Percentiles rank a stretch among this genome's conserved stretches.
These are phyloP conservation scores for Miamiensis avidus DNA, from an alignment of 169 alveolate species.

Conservation along the genomic window DNA sequence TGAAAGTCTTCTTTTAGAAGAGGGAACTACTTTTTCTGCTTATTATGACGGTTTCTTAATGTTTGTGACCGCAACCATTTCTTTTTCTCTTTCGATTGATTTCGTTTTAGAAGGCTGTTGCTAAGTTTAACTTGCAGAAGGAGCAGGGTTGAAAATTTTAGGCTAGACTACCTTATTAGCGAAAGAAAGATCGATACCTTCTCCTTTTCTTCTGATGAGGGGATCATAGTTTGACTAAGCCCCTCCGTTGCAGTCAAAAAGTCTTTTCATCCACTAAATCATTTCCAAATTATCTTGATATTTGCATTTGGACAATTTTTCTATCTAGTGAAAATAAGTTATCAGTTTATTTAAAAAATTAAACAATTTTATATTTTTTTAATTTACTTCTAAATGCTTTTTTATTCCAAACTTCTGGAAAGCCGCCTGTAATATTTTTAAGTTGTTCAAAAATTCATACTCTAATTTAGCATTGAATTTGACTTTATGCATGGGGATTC, in stretches of 20 bases:
- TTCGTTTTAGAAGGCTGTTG: not conserved
- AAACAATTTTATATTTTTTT: no score
- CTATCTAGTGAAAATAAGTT: not conserved
- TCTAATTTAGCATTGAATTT: not conserved
- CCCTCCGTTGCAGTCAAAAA: slow-evolving; percentile 9
- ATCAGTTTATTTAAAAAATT: not conserved
- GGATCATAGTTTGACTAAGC: slow-evolving; percentile 16
- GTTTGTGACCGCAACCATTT: not conserved
- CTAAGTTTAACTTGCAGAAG: no score
- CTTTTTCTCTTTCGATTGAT: not conserved
- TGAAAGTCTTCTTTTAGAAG: not conserved
- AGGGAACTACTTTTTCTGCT: not conserved
- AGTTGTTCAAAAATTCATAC: not conserved
- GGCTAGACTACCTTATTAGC: slow-evolving; percentile 9
- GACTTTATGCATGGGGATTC: not conserved
- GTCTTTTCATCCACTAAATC: slow-evolving; percentile 26
- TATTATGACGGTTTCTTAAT: not conserved
- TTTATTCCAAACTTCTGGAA: not conserved
- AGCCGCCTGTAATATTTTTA: no score
- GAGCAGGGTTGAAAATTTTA: slow-evolving; percentile 2
- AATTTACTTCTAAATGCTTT: not conserved
- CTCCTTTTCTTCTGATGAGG: slow-evolving; percentile 11
- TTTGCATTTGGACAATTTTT: slow-evolving; percentile 21
- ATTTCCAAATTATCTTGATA: slow-evolving; percentile 23
- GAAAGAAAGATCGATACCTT: slow-evolving; percentile 17